These are phyloP conservation scores for Cyberlindnera euphorbiiphila DNA, from an alignment of 805 yeast species.

Conservation along the genomic window DNA sequence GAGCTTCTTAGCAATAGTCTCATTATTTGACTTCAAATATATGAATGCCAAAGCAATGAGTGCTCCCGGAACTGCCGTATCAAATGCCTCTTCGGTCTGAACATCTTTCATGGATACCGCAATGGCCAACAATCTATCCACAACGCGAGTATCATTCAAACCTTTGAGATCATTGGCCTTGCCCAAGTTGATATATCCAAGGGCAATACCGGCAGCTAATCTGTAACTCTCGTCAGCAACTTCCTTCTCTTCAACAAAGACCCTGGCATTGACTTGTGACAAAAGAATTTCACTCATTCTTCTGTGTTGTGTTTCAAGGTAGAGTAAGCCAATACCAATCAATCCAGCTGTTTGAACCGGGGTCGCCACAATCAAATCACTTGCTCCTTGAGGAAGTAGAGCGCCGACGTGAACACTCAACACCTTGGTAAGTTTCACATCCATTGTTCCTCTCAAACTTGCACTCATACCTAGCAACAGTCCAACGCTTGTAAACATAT, in stretches of 20 bases:
- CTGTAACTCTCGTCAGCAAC: conserved; percentile 75
- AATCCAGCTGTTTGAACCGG: conserved; percentile 90
- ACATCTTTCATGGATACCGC: conserved; percentile 61
- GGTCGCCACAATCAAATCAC: conserved; percentile 77
- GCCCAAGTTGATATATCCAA: conserved; percentile 83
- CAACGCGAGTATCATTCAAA: conserved; percentile 57
- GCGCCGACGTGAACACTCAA: conserved; percentile 92
- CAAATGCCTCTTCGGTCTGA: conserved; percentile 53
- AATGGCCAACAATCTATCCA: conserved; percentile 53
- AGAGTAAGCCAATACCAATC: conserved; percentile 84
- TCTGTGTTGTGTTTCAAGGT: conserved; percentile 72
- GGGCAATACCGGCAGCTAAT: conserved; percentile 80
- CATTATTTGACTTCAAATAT: conserved; percentile 63
- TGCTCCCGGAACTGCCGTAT: conserved; percentile 69
- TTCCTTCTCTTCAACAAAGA: conserved; percentile 48
- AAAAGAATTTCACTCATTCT: conserved; percentile 79
- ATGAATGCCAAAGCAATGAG: conserved; percentile 71
- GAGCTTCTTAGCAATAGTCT: conserved; percentile 56
- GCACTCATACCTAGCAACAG: conserved; percentile 90
- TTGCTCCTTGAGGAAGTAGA: conserved; percentile 84
- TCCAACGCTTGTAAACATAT: conserved; percentile 80
- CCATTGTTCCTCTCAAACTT: conserved; percentile 77
- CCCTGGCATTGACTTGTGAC: conserved; percentile 59
- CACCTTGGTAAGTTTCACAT: conserved; percentile 82
- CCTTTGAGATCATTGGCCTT: conserved; percentile 61